These are phyloP conservation scores for Stagonosporopsis cucurbitacearum DNA, from an alignment of 2,329 filamentous ascomycete species.

Conservation along the genomic window DNA sequence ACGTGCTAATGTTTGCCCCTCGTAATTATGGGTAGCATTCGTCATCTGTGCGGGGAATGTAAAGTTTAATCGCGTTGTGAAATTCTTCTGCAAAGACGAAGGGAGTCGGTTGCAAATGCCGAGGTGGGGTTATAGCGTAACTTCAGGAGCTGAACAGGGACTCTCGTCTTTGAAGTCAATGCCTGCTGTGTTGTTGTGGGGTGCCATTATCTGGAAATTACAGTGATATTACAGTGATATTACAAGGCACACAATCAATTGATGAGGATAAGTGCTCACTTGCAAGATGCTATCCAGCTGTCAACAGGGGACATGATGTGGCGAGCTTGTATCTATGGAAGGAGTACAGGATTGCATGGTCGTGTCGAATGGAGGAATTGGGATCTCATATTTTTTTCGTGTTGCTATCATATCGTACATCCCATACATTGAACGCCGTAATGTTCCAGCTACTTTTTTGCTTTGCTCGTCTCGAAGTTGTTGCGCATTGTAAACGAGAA, in stretches of 20 bases:
- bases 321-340: too few relatives aligned
- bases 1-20: not conserved
- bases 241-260: too few relatives aligned
- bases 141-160: not conserved
- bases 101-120: not conserved
- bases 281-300: too few relatives aligned
- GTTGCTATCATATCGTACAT: not conserved
- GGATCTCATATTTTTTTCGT: not conserved
- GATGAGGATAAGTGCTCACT: too few relatives aligned
- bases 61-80: not conserved
- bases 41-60: not conserved
- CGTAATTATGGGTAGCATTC: not conserved
- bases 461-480: not conserved
- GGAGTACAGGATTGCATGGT: too few relatives aligned
- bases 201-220: too few relatives aligned
- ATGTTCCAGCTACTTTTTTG: not conserved
- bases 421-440: not conserved
- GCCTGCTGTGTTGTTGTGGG: not conserved
- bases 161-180: not conserved
- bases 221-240: too few relatives aligned
- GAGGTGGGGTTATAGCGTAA: not conserved
- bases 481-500: not conserved
- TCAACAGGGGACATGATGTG: too few relatives aligned
- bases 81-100: not conserved
- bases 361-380: too few relatives aligned